These are phyloP conservation scores for Fusarium cicatricum DNA, from an alignment of 2,329 filamentous ascomycete species.

Conservation along the genomic window DNA sequence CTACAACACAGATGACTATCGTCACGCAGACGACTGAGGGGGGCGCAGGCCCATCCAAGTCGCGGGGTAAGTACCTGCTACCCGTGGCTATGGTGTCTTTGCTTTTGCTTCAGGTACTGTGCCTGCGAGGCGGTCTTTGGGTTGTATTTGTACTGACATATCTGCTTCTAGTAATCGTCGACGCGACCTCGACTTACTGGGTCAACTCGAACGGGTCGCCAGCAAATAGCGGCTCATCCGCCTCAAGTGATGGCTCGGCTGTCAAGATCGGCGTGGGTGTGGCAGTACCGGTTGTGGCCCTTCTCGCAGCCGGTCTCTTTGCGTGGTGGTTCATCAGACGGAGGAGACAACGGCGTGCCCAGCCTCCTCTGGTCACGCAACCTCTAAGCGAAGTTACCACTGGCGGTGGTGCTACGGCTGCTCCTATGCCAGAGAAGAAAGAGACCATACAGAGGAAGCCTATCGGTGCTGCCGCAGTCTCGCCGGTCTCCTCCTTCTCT, in stretches of 20 bases:
- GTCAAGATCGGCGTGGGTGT: conserved; percentile 37
- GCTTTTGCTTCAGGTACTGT: conserved; percentile 43
- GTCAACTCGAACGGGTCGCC: conserved; percentile 36
- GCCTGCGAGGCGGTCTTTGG: conserved; percentile 2
- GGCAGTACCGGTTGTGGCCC: conserved; percentile 23
- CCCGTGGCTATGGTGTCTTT: conserved; percentile 38
- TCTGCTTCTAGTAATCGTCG: conserved; percentile 32
- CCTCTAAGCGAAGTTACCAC: conserved; percentile 24
- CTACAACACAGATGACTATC: conserved; percentile 37
- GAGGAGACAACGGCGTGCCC: conserved; percentile 16
- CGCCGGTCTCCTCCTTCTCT: conserved; percentile 32
- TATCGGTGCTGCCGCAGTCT: conserved; percentile 23
- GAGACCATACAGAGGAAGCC: conserved; percentile 30
- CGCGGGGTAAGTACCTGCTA: conserved; percentile 43
- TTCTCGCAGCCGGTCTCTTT: conserved; percentile 14
- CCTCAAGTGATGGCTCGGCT: conserved; percentile 13
- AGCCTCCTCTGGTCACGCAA: background rate
- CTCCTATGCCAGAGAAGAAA: conserved; percentile 14
- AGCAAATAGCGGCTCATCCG: conserved; percentile 10
- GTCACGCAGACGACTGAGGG: conserved; percentile 40
- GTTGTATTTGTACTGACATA: conserved; percentile 4
- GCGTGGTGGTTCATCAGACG: conserved; percentile 26
- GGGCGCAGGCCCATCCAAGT: conserved; percentile 29
- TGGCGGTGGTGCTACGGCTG: background rate
- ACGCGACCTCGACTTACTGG: conserved; percentile 36